phyloP scores from a whole-genome alignment of 2,329 filamentous ascomycete genomes.

The Aspergillus clavatus region DNA sequence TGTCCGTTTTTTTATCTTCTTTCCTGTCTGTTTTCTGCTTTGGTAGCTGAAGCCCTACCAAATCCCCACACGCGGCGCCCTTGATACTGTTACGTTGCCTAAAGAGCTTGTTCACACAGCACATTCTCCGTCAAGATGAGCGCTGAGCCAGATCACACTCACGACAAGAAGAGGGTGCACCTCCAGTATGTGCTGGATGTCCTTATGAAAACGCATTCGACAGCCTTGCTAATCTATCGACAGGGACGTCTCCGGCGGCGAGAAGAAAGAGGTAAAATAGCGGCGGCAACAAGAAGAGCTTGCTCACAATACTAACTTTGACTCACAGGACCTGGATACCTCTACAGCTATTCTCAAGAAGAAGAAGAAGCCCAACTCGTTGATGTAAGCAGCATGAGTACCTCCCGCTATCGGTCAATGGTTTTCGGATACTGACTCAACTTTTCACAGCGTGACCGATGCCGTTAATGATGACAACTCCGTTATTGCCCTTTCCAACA shows the following conservation, averaged over 20 bases:
- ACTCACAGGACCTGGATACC: constrained; percentile 72
- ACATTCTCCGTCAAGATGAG: constrained; percentile 57
- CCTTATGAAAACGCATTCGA: constrained; percentile 10
- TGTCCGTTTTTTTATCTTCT: constrained; percentile 6
- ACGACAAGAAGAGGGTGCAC: constrained; percentile 79
- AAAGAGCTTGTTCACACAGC: constrained; percentile 24
- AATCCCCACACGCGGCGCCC: constrained; percentile 14
- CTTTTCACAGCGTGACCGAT: constrained; percentile 75
- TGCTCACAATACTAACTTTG: constrained; percentile 27
- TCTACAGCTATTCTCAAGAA: constrained; percentile 98
- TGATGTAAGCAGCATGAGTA: constrained; percentile 67
- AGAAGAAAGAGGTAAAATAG: constrained; percentile 67
- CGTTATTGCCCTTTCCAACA: constrained; percentile 95
- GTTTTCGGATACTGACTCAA: constrained; percentile 19
- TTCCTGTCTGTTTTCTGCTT: constrained; percentile 6
- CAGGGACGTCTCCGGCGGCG: constrained; percentile 84
- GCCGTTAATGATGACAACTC: constrained; percentile 99
- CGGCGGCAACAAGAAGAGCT: constrained; percentile 29
- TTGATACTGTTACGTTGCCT: constrained; percentile 21
- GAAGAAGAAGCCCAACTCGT: constrained; percentile 99
- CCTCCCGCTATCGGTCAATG: not conserved
- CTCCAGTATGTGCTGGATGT: constrained; percentile 58
- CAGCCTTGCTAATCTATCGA: constrained; percentile 37
- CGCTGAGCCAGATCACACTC: constrained; percentile 56
- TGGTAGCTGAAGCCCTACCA: constrained; percentile 14